Evolutionary conservation across 306 rosid genomes (phyloP), one percentile per base, ranked within the genome.

Genomic region (Sphenostylis stenocarpa): DNA sequence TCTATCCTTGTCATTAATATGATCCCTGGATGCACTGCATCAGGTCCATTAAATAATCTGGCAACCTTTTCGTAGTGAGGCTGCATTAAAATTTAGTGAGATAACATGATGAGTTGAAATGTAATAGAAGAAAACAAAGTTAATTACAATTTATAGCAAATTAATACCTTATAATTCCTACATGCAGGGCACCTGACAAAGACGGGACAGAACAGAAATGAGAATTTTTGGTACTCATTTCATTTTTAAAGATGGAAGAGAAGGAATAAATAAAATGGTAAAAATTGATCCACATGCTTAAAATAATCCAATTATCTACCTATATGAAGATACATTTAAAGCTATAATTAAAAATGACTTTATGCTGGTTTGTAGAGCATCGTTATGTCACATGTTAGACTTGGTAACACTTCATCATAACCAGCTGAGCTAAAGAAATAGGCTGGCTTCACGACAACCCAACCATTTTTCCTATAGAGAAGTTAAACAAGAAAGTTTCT

Each of bases 51-150:
- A 80, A 95, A 95, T 83, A 95, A 92, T 92, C 91, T 90, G 1
- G 99, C 99, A 31, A 95, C 97, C 85, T 85, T 95, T 83, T 95
- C 99, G 43, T 90, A 95, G 28, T 95, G 97, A 39, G 97, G 96
- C 99, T 95, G 90, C 85, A 79, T 16, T 73, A 55, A 64, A 41
- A 76, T 62, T 68, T 76, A 21, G 70, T 28, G 43, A 68, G 60
- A 47, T 34, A 48, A 80, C 77, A 77, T 28, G 44, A 79, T 57
- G 75, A 60, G 20, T 52, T 19, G 20, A 53, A 67, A 48, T 20
- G 8, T 70, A 12, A 52, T 48, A 65, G 17, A 70, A 51, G 47
- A 39, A 45, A 17, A 64, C 60, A 12, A 56, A 43, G 28, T 3
- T 41, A 17, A 14, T 26, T 47, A 55, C 33, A 41, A 31, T 57